A percentile compares a stretch with the other conserved stretches of the same genome.
Evolutionary conservation across 2,329 filamentous ascomycete genomes (phyloP).

Genomic region (Fusarium piperis): DNA sequence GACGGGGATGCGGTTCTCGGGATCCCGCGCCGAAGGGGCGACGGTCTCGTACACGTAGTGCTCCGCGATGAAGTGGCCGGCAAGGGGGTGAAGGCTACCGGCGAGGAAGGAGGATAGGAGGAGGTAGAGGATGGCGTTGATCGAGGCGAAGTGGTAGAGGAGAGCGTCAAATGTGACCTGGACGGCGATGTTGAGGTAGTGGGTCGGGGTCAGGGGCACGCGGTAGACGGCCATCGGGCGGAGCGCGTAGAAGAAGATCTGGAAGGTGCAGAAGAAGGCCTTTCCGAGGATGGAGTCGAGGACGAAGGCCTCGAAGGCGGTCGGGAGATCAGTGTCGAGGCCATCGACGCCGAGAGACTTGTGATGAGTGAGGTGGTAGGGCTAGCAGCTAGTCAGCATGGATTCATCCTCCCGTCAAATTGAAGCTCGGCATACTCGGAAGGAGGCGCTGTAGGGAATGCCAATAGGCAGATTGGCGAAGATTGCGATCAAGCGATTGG

Average conservation of each 20-base stretch:
- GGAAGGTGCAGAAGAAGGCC: conserved; percentile 98
- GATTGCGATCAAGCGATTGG: conserved; percentile 88
- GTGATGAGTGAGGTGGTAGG: conserved; percentile 98
- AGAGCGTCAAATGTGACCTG: conserved; percentile 82
- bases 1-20: conserved; percentile 70
- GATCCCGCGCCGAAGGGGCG: conserved; percentile 63
- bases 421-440: conserved; percentile 70
- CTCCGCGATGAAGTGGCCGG: conserved; percentile 98
- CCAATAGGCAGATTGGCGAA: conserved; percentile 96
- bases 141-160: conserved; percentile 69
- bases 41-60: conserved; percentile 85
- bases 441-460: conserved; percentile 94
- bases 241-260: conserved; percentile 98
- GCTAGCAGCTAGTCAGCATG: conserved; percentile 58
- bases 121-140: conserved; percentile 80
- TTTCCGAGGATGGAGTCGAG: conserved; percentile 96
- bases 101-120: conserved; percentile 92
- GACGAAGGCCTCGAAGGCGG: conserved; percentile 88
- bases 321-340: conserved; percentile 94
- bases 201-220: conserved; percentile 85
- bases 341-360: conserved; percentile 97
- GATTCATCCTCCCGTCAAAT: not conserved
- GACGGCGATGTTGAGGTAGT: conserved; percentile 80
- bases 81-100: conserved; percentile 91
- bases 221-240: conserved; percentile 95